A percentile compares a stretch with the other conserved stretches of the same genome.
phyloP scores from a whole-genome alignment of 2,329 filamentous ascomycete genomes.

The Diaporthe sp. region DNA sequence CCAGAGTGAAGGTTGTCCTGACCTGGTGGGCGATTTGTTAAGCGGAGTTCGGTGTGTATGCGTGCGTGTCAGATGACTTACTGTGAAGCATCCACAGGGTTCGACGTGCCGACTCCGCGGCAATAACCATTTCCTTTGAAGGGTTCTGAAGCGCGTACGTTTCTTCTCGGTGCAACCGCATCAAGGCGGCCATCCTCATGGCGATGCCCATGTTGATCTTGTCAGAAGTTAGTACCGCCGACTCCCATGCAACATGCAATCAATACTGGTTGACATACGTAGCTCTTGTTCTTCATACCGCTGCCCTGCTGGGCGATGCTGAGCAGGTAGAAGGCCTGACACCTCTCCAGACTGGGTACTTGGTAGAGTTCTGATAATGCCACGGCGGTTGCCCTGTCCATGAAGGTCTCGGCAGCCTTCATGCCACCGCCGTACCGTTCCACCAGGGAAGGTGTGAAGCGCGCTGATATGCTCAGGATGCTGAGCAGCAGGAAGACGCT shows the following conservation, averaged over 20 bases:
- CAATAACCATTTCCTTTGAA: slow-evolving; percentile 59
- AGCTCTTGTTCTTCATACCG: slow-evolving; percentile 65
- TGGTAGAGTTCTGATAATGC: slow-evolving; percentile 65
- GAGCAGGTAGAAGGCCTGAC: slow-evolving; percentile 70
- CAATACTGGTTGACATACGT: slow-evolving; percentile 53
- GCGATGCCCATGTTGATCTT: slow-evolving; percentile 70
- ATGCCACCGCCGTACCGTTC: slow-evolving; percentile 64
- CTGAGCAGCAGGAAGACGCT: slow-evolving; percentile 67
- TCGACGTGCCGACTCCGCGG: slow-evolving; percentile 67
- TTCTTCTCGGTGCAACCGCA: slow-evolving; percentile 68
- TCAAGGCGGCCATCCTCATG: slow-evolving; percentile 66
- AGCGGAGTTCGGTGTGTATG: background rate
- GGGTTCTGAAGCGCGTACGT: slow-evolving; percentile 61
- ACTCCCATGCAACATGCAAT: background rate
- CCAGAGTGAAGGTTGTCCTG: slow-evolving; percentile 70
- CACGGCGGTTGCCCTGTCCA: slow-evolving; percentile 61
- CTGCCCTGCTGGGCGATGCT: slow-evolving; percentile 71
- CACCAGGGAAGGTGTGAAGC: slow-evolving; percentile 63
- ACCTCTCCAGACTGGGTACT: slow-evolving; percentile 65
- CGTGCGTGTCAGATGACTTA: slow-evolving; percentile 41
- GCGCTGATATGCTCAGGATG: slow-evolving; percentile 68
- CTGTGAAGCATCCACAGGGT: slow-evolving; percentile 72
- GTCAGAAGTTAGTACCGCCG: slow-evolving; percentile 40
- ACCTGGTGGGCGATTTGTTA: slow-evolving; percentile 45
- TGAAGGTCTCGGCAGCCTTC: slow-evolving; percentile 65